A percentile compares a stretch with the other conserved stretches of the same genome.
These are phyloP conservation scores for Hawksworthiomyces lignivorus DNA, from an alignment of 2,329 filamentous ascomycete genomes.

Conservation along the genomic window DNA sequence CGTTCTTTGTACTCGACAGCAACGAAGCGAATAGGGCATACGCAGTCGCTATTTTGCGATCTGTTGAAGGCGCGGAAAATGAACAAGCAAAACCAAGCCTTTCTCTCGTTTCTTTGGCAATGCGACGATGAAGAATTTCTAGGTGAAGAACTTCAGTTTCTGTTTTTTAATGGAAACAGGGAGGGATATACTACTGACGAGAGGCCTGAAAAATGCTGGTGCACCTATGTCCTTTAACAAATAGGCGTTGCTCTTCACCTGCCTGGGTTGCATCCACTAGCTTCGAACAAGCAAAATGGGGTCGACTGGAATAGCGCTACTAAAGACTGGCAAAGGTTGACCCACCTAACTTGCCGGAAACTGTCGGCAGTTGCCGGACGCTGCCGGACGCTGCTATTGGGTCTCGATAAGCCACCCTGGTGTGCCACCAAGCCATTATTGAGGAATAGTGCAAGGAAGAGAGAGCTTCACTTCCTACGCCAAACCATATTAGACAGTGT, in stretches of 20 bases:
- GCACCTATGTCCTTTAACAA: background rate
- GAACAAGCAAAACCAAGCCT: background rate
- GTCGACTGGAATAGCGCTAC: background rate
- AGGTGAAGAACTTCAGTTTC: too few relatives aligned
- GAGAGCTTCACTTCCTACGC: background rate
- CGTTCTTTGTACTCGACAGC: too few relatives aligned
- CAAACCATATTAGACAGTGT: too few relatives aligned
- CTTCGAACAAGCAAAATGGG: background rate
- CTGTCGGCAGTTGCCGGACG: background rate
- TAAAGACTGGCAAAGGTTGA: background rate
- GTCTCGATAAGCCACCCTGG: background rate
- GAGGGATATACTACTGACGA: background rate
- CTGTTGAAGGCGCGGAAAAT: too few relatives aligned
- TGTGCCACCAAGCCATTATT: background rate
- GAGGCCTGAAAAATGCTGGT: background rate
- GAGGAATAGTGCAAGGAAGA: background rate
- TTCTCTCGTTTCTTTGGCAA: too few relatives aligned
- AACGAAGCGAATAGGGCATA: too few relatives aligned
- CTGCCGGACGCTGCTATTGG: background rate
- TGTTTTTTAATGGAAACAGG: too few relatives aligned
- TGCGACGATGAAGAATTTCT: too few relatives aligned
- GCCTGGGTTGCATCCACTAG: background rate
- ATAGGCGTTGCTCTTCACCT: background rate
- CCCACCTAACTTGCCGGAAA: background rate
- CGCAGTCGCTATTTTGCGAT: too few relatives aligned